Evolutionary conservation across 2,329 filamentous ascomycete genomes (phyloP).

Genomic region (Rhynchosporium secalis): DNA sequence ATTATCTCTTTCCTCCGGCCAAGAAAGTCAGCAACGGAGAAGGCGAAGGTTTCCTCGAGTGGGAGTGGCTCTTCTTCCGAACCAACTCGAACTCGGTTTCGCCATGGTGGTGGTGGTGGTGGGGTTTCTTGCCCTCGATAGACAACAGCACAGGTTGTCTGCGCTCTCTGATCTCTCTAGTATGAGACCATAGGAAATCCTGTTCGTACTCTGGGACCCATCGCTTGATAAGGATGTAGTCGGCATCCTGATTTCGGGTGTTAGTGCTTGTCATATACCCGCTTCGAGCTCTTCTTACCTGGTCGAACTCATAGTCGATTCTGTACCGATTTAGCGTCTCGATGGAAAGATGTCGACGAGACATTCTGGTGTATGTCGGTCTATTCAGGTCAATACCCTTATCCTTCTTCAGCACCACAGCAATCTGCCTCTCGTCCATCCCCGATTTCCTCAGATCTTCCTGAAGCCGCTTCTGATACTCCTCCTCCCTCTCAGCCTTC

Average conservation of each 20-base stretch:
- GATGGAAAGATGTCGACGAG: slow-evolving; percentile 59
- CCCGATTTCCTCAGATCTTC: slow-evolving; percentile 60
- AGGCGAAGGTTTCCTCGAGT: slow-evolving; percentile 36
- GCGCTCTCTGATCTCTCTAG: slow-evolving; percentile 50
- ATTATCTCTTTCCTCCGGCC: slow-evolving; percentile 35
- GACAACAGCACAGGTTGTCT: slow-evolving; percentile 29
- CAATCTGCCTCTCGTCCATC: slow-evolving; percentile 58
- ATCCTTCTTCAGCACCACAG: slow-evolving; percentile 59
- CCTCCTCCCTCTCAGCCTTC: slow-evolving; percentile 39
- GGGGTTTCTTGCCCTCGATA: slow-evolving; percentile 32
- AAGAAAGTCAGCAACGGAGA: slow-evolving; percentile 38
- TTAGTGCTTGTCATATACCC: slow-evolving; percentile 37
- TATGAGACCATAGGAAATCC: slow-evolving; percentile 71
- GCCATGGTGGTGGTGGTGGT: slow-evolving; percentile 30
- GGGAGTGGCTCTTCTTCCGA: slow-evolving; percentile 37
- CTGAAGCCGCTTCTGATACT: slow-evolving; percentile 52
- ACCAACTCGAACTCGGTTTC: slow-evolving; percentile 37
- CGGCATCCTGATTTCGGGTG: slow-evolving; percentile 54
- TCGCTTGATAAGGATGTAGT: slow-evolving; percentile 71
- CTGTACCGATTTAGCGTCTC: slow-evolving; percentile 58
- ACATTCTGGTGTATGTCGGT: slow-evolving; percentile 65
- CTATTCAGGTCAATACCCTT: slow-evolving; percentile 46
- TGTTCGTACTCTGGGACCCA: slow-evolving; percentile 73
- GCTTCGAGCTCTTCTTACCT: slow-evolving; percentile 45
- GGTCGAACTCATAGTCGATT: slow-evolving; percentile 59